These are phyloP conservation scores for Stagonosporopsis cucurbitacearum DNA, from an alignment of 2,329 filamentous ascomycete species.

Conservation along the genomic window DNA sequence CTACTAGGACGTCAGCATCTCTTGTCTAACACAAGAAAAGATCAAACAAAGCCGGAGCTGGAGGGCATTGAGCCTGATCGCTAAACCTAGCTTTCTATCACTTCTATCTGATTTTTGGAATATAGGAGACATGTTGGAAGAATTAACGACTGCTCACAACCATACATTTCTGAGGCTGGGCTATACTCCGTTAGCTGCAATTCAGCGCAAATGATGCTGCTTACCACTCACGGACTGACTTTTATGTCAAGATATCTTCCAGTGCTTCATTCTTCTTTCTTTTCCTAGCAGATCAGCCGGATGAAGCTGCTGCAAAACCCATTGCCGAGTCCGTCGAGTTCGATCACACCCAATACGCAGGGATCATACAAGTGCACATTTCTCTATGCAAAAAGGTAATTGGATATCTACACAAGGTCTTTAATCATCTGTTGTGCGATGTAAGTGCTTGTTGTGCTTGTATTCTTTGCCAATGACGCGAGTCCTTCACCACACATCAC, in stretches of 20 bases:
- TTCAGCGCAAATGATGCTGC: not conserved
- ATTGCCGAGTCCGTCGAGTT: not conserved
- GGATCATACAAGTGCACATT: not conserved
- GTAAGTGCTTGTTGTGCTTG: not conserved
- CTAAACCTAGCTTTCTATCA: conserved; percentile 23
- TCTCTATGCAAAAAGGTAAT: not conserved
- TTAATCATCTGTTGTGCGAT: not conserved
- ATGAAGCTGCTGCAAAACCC: not conserved
- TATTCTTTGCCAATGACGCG: not conserved
- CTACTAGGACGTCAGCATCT: not conserved
- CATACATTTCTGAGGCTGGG: conserved; percentile 62
- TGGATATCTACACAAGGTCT: not conserved
- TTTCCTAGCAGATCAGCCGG: not conserved
- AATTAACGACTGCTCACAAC: conserved; percentile 71
- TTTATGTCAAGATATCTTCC: not conserved
- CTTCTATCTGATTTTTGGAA: not conserved
- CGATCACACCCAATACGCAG: not conserved
- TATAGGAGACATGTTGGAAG: conserved; percentile 54
- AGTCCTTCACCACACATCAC: not conserved
- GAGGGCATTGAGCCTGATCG: not conserved
- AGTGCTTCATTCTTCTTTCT: not conserved
- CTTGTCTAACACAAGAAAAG: not conserved
- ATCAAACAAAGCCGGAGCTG: not conserved
- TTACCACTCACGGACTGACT: not conserved
- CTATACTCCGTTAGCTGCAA: not conserved